Evolutionary conservation across 1,284 basidiomycete genomes (phyloP), one percentile per base, ranked within the genome.

Genomic region (Naganishia sp.): DNA sequence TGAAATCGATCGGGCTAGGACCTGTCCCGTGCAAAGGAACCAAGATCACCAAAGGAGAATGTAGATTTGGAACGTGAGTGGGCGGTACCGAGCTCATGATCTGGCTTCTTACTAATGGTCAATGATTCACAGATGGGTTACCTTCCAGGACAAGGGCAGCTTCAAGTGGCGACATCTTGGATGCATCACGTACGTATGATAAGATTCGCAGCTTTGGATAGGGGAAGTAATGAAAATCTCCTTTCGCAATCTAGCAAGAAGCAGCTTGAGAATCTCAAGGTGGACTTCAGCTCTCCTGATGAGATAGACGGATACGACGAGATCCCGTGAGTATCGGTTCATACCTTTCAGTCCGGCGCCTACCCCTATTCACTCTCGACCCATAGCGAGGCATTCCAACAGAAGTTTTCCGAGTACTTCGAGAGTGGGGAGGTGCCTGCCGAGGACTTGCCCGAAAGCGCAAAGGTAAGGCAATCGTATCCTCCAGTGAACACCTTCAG

Each of bases 301-400:
- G 63, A 68, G 5, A 39, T 68, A 9, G 67, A 68, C 43, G 67
- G 67, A 23, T 68, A 45, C 46, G 67, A 68, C 25, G 67, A 68
- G 39, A 28, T 68, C 23, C 57, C 67, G 67, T 68, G 42, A 62
- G 67, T 35, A 9, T 3, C 43, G 32, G 32, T 28, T 9, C 13
- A 13, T 15, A 5, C 35, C 21, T n/a, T 21, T 10, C 9, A 18
- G 17, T 21, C 47, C 13, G 21, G 32, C 35, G 58, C 15, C 3
- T 49, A n/a, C 13, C 11, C 49, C 31, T 25, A 9, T 1, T 32
- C 25, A 11, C 52, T 23, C 21, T n/a, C 6, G 35, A 11, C 5
- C 25, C 21, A 15, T 41, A 66, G 65, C 1, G 51, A 60, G 49
- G 49, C 3, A 18, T 47, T 39, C 21, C 65, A 66, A 49, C 50